A percentile compares a stretch with the other conserved stretches of the same genome.
Conservation (phyloP, 257 asterid species). For the Nicotiana noctiflora region DNA sequence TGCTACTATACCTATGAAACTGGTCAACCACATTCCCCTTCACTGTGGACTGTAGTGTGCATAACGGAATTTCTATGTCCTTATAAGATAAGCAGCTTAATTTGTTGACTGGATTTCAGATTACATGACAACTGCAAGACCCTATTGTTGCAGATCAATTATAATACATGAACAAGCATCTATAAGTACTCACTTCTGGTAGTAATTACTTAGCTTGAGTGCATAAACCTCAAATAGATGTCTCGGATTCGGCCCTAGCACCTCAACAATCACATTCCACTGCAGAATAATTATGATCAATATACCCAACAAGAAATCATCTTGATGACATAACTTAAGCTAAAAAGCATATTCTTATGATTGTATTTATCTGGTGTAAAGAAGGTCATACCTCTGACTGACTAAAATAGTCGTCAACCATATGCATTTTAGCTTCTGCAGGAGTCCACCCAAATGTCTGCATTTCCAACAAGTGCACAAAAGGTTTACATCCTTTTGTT, state of each 20-base stretch:
- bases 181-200: constrained; percentile 55
- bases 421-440: constrained; percentile 83
- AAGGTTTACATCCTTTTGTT: background rate
- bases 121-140: constrained; percentile 3
- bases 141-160: background rate
- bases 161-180: background rate
- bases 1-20: background rate
- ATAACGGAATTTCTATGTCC: background rate
- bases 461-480: constrained; percentile 2
- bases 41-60: background rate
- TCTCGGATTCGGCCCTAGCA: constrained; percentile 74
- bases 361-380: background rate
- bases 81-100: background rate
- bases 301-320: background rate
- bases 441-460: constrained; percentile 96
- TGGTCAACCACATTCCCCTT: background rate
- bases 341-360: background rate
- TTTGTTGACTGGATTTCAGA: background rate
- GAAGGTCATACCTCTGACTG: constrained; percentile 60
- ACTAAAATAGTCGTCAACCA: constrained; percentile 69
- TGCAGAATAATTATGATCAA: constrained; percentile 28
- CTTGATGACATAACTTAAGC: background rate
- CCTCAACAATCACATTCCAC: constrained; percentile 75
- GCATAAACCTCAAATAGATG: constrained; percentile 90
- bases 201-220: constrained; percentile 63